Evolutionary conservation across 352 stramenopile species (phyloP).

Genomic region (Achlya hypogyna): DNA sequence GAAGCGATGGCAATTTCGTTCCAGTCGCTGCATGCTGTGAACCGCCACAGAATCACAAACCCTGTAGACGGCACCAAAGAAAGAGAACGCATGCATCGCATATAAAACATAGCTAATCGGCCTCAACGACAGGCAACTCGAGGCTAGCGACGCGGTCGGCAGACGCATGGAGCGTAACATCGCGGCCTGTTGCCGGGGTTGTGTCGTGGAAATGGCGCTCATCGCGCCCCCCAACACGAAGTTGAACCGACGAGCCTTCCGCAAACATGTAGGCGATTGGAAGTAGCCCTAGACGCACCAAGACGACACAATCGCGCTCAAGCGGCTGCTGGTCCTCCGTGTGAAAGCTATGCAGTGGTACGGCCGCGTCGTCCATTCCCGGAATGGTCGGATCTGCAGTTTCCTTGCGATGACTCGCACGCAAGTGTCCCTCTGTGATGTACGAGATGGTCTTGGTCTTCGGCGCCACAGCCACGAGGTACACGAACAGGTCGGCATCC

Average conservation of each 20-base stretch:
- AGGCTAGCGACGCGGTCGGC: neutral
- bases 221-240: neutral
- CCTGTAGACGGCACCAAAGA: no score
- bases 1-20: no score
- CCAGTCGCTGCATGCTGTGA: no score
- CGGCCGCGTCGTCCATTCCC: neutral
- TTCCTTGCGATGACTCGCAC: neutral
- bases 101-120: neutral
- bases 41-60: no score
- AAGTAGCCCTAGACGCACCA: neutral
- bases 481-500: conserved; percentile 1
- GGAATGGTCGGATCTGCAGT: neutral
- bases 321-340: neutral
- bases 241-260: neutral
- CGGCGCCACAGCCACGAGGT: neutral
- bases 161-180: neutral
- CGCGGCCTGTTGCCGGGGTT: neutral
- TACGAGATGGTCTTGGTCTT: neutral
- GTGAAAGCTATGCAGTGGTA: conserved; percentile 1
- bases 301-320: neutral
- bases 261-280: neutral
- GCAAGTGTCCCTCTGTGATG: conserved; percentile 9
- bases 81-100: neutral
- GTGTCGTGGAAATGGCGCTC: neutral
- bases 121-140: neutral